Conservation (phyloP, 352 stramenopile species). For the Globisporangium canariense region DNA sequence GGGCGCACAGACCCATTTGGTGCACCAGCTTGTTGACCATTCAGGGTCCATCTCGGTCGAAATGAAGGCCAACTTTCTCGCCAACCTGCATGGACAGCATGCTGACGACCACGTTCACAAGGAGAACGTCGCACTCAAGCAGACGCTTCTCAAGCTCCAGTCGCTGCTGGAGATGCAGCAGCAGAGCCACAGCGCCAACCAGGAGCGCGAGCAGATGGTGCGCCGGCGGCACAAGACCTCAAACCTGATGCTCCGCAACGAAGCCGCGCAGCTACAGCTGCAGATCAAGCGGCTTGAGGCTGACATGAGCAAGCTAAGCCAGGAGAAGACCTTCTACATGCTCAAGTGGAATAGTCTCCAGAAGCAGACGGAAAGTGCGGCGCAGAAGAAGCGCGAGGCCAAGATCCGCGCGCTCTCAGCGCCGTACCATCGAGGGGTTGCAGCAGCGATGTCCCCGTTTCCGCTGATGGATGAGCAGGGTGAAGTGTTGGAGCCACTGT, state of each 20-base stretch:
- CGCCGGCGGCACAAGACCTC: slow-evolving; percentile 34
- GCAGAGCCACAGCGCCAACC: slow-evolving; percentile 30
- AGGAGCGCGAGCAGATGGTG: slow-evolving; percentile 40
- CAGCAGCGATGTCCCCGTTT: slow-evolving; percentile 2
- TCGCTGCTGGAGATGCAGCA: slow-evolving; percentile 61
- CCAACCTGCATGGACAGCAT: slow-evolving; percentile 40
- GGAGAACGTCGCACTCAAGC: slow-evolving; percentile 66
- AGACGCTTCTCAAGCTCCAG: slow-evolving; percentile 66
- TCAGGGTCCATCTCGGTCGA: slow-evolving; percentile 49
- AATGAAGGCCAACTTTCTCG: slow-evolving; percentile 47
- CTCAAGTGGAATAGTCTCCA: slow-evolving; percentile 43
- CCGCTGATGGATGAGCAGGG: not conserved
- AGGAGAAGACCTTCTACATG: slow-evolving; percentile 47
- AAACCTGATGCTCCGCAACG: slow-evolving; percentile 33
- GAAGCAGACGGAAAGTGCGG: slow-evolving; percentile 36
- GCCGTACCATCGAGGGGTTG: slow-evolving; percentile 22
- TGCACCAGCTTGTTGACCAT: slow-evolving; percentile 58
- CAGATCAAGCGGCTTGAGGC: slow-evolving; percentile 48
- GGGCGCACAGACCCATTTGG: slow-evolving; percentile 43
- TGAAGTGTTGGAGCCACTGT: not conserved
- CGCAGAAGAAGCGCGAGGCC: slow-evolving; percentile 38
- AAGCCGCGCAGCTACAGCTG: slow-evolving; percentile 43
- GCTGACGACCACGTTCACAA: slow-evolving; percentile 39
- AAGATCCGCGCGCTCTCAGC: slow-evolving; percentile 51
- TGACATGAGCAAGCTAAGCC: slow-evolving; percentile 39